A percentile compares a stretch with the other conserved stretches of the same genome.
Evolutionary conservation across 2,329 filamentous ascomycete genomes (phyloP).

Genomic region (Plenodomus lindquistii): DNA sequence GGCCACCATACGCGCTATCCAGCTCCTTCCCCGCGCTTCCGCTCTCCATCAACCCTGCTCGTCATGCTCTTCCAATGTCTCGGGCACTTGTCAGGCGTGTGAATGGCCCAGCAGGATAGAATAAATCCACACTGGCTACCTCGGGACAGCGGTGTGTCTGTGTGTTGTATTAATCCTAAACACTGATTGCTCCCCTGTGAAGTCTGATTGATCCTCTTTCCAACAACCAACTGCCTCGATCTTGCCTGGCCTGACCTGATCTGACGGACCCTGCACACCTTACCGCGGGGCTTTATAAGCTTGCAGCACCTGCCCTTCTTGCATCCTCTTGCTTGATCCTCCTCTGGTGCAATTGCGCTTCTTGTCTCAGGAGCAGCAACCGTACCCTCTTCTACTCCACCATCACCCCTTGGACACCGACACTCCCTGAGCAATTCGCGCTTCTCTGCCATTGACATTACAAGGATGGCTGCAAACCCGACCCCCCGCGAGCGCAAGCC

Average conservation of each 20-base stretch:
- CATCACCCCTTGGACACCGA: constrained; percentile 27
- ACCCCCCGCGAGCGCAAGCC: constrained; percentile 75
- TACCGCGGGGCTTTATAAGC: constrained; percentile 5
- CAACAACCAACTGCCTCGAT: not conserved
- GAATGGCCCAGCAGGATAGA: no score
- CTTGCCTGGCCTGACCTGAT: not conserved
- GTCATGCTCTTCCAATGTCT: constrained; percentile 14
- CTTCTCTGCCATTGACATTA: constrained; percentile 34
- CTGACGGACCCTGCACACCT: not conserved
- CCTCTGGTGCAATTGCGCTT: constrained; percentile 7
- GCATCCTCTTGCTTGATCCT: not conserved
- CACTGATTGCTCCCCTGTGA: not conserved
- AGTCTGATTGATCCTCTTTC: not conserved
- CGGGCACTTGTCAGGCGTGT: not conserved
- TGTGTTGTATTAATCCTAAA: not conserved
- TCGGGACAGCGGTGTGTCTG: not conserved
- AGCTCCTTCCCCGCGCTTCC: constrained; percentile 10
- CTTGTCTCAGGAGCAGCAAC: constrained; percentile 4
- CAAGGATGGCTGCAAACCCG: constrained; percentile 37
- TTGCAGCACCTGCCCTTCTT: constrained; percentile 2
- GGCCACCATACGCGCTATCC: constrained; percentile 9
- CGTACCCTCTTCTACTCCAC: constrained; percentile 28
- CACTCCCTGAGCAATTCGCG: constrained; percentile 27
- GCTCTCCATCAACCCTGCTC: constrained; percentile 1
- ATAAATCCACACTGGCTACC: not conserved